Base-by-base conservation (phyloP, 2,329 filamentous ascomycete genomes). In the Raffaelea ambrosiae region DNA sequence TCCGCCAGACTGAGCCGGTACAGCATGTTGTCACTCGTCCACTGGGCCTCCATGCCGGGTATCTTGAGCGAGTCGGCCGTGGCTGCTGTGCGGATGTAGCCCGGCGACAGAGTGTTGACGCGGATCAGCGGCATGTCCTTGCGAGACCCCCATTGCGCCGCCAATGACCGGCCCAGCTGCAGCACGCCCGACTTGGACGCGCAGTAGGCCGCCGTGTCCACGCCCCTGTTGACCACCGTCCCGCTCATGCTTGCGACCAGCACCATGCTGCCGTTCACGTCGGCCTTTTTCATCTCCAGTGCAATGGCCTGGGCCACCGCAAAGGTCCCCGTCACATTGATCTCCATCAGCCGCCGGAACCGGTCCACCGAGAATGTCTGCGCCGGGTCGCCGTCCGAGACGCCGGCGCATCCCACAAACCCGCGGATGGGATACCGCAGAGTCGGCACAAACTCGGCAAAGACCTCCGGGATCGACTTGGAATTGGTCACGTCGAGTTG, bases 311-410 rank as follows among this genome's bases (percentile, higher is more conserved):
- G 83, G 0, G 85, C 83, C 54, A 79, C 81, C n/a, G 88, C 67
- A 57, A 87, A 90, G 0, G 74, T 69, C 0, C 85, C 86, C 0
- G 82, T 85, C 1, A 82, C 77, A 58, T 90, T 90, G 58, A 89
- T 74, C 48, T 87, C 83, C 20, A 88, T 57, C 0, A 83, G 74
- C 26, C 73, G 72, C 5, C 79, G 72, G 74, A 79, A 89, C 54
- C 83, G 70, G 2, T 69, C 66, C 3, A 29, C 38, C n/a, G 44
- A 19, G 19, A 29, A 46, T 3, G 31, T 23, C 3, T n/a, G n/a
- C 1, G 63, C 53, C 0, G 59, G 57, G 1, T 51, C 61, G 7
- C 58, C 57, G 4, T 53, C 54, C 0, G 38, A 62, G 0, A 66
- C 46, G 4, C 61, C 64, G 3, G 63, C 64, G 20, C 62, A 65